phyloP scores from a whole-genome alignment of 1,284 basidiomycete species.

The Pseudozyma hubeiensis region DNA sequence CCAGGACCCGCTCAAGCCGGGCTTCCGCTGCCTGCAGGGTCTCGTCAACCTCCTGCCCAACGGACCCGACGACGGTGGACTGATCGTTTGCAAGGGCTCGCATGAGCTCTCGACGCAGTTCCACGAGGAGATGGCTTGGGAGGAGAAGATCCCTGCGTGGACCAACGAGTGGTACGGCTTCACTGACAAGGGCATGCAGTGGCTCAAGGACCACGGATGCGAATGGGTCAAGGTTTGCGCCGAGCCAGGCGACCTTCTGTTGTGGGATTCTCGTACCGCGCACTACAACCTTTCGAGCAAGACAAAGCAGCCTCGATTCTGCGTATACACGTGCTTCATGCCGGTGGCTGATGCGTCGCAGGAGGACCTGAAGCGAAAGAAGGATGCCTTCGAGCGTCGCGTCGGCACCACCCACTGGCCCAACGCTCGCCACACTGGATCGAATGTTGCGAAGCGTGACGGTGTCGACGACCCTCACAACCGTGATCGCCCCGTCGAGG shows the following conservation, averaged over 20 bases:
- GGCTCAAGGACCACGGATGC: slow-evolving; percentile 61
- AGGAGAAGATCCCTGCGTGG: slow-evolving; percentile 65
- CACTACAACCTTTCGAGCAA: slow-evolving; percentile 34
- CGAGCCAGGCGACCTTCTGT: slow-evolving; percentile 70
- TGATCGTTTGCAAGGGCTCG: slow-evolving; percentile 69
- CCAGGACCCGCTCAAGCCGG: slow-evolving; percentile 67
- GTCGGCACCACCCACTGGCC: slow-evolving; percentile 23
- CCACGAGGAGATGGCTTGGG: slow-evolving; percentile 66
- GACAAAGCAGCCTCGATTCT: slow-evolving; percentile 23
- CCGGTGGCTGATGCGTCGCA: slow-evolving; percentile 22
- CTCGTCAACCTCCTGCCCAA: slow-evolving; percentile 69
- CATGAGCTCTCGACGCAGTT: slow-evolving; percentile 67
- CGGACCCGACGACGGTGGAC: slow-evolving; percentile 70
- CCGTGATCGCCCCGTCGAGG: slow-evolving; percentile 19
- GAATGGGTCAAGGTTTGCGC: slow-evolving; percentile 59
- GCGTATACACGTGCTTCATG: slow-evolving; percentile 30
- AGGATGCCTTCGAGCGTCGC: slow-evolving; percentile 29
- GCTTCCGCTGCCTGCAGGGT: slow-evolving; percentile 70
- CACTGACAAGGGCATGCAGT: slow-evolving; percentile 52
- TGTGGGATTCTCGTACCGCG: slow-evolving; percentile 22
- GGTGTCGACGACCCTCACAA: slow-evolving; percentile 14
- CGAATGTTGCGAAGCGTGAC: slow-evolving; percentile 15
- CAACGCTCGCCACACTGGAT: slow-evolving; percentile 15
- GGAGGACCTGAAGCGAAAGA: slow-evolving; percentile 30
- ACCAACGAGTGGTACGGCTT: slow-evolving; percentile 66